Evolutionary conservation across 2,329 filamentous ascomycete species (phyloP).

Genomic region (Paecilomyces sp.): DNA sequence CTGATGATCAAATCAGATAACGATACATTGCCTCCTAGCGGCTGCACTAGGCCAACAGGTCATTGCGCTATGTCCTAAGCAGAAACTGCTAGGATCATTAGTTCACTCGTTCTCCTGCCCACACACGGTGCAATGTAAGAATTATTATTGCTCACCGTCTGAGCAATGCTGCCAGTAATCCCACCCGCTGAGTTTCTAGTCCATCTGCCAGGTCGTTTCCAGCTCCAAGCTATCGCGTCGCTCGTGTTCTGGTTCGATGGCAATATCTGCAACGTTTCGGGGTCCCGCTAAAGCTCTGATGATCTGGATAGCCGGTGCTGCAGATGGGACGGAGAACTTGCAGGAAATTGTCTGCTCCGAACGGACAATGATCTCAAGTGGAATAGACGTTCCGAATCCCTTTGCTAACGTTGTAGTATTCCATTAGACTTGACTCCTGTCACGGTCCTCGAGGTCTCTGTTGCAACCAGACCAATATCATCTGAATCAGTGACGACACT

Average conservation of each 20-base stretch:
- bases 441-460: not conserved
- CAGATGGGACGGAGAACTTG: not conserved
- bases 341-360: not conserved
- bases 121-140: too few species aligned
- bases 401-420: not conserved
- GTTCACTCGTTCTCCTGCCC: not conserved
- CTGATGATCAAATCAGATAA: not conserved
- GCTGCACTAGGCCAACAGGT: not conserved
- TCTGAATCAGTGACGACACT: not conserved
- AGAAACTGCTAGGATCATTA: not conserved
- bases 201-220: not conserved
- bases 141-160: not conserved
- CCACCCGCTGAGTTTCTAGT: not conserved
- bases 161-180: not conserved
- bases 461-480: not conserved
- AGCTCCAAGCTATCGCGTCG: not conserved
- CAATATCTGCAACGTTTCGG: not conserved
- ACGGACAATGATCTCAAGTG: not conserved
- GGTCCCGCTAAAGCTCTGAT: not conserved
- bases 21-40: not conserved
- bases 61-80: too few species aligned
- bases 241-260: not conserved
- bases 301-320: not conserved
- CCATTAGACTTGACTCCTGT: not conserved
- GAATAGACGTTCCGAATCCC: not conserved